Evolutionary conservation across 2,329 filamentous ascomycete species (phyloP).

Genomic region (Huntiella moniliformis): DNA sequence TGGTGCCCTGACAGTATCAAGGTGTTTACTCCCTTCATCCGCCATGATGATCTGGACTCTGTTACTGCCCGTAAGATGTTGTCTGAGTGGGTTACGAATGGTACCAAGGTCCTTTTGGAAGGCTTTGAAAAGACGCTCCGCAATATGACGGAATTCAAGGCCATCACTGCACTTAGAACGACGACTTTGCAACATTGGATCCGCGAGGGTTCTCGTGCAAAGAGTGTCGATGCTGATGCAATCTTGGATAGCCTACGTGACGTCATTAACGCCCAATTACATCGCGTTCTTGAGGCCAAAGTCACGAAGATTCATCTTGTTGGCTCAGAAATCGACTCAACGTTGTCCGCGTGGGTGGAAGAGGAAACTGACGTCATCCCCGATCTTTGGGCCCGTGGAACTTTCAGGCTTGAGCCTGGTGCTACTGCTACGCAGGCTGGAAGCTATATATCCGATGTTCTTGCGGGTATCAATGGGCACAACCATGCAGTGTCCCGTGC

Average conservation of each 20-base stretch:
- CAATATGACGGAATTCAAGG: constrained; percentile 44
- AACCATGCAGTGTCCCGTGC: constrained; percentile 46
- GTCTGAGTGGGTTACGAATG: constrained; percentile 42
- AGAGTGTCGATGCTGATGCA: constrained; percentile 47
- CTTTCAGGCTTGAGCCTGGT: constrained; percentile 47
- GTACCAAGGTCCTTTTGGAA: constrained; percentile 38
- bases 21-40: constrained; percentile 73
- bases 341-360: constrained; percentile 40
- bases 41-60: constrained; percentile 55
- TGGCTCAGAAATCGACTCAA: constrained; percentile 42
- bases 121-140: constrained; percentile 43
- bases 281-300: constrained; percentile 42
- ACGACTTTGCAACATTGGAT: constrained; percentile 60
- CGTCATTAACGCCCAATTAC: constrained; percentile 49
- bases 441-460: constrained; percentile 49
- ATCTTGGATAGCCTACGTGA: constrained; percentile 51
- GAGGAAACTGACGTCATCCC: constrained; percentile 30
- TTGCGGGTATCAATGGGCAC: constrained; percentile 53
- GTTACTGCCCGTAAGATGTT: constrained; percentile 41
- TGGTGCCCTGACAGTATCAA: constrained; percentile 73
- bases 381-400: constrained; percentile 44
- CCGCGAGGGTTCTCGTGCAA: constrained; percentile 41
- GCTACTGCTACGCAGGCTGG: constrained; percentile 24
- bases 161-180: constrained; percentile 50
- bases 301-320: constrained; percentile 46